Percentiles rank a stretch among this genome's conserved stretches.
Conservation (phyloP, 148 eudicot genomes). For the Chenopodium berlandieri region DNA sequence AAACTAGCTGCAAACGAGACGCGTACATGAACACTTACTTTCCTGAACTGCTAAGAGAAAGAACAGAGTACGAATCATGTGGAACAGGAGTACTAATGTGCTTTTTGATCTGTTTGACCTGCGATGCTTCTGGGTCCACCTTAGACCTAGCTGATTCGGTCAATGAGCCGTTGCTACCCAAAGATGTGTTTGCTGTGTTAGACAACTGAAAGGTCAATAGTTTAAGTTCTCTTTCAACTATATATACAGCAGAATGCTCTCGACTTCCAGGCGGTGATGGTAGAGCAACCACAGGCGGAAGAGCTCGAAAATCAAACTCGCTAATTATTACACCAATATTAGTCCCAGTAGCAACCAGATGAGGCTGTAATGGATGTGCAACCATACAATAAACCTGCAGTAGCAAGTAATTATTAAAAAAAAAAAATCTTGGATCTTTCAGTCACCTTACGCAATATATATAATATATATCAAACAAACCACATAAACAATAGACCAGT, state of each 20-base stretch:
- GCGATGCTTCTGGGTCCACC: constrained; percentile 83
- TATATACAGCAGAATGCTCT: constrained; percentile 86
- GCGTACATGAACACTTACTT: constrained; percentile 58
- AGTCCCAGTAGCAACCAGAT: constrained; percentile 97
- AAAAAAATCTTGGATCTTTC: not conserved
- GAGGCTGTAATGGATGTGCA: constrained; percentile 96
- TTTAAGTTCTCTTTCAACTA: constrained; percentile 84
- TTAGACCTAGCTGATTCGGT: constrained; percentile 60
- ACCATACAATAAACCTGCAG: constrained; percentile 96
- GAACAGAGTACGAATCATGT: constrained; percentile 87
- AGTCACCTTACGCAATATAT: not conserved
- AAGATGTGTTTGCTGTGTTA: constrained; percentile 73
- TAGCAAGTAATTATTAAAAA: constrained; percentile 14
- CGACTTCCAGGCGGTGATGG: constrained; percentile 82
- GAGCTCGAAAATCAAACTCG: constrained; percentile 92
- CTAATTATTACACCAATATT: constrained; percentile 83
- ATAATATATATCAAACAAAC: not conserved
- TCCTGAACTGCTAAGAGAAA: constrained; percentile 93
- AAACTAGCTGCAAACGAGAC: constrained; percentile 1
- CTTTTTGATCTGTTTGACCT: constrained; percentile 88
- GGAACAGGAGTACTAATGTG: constrained; percentile 90
- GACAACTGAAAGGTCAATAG: constrained; percentile 81
- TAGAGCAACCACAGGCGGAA: constrained; percentile 85
- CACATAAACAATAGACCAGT: not conserved
- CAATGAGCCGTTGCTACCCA: constrained; percentile 79